Evolutionary conservation across 2,329 filamentous ascomycete species (phyloP), one percentile per base, ranked within the genome.

Genomic region (Penicillium thymicola): DNA sequence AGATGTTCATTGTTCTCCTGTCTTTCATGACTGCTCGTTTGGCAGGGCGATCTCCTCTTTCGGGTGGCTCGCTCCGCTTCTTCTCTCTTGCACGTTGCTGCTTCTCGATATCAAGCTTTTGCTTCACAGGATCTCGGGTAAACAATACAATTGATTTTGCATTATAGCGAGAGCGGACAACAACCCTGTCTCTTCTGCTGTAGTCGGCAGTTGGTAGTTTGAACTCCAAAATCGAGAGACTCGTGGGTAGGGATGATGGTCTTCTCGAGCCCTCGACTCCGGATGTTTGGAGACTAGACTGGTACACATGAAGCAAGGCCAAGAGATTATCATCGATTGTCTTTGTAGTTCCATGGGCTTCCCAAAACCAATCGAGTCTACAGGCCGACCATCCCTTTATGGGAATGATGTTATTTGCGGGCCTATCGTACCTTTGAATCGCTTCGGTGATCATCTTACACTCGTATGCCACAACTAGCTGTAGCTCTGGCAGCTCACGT

Each of bases 401-500:
- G 18, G 18, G 30, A 38, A 54, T 16, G 11, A 48, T 11, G 1
- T 18, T n/a, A n/a, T 54, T 43, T 2, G 21, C 23, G 6, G 45
- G 38, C 28, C 9, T 45, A 9, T 21, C 23, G 28, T 43, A 18
- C 16, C 36, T 10, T 5, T 34, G n/a, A 42, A 58, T 38, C 6
- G n/a, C 8, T 6, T 45, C 16, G 18, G 61, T 65, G 51, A 77
- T 58, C 6, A 57, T 51, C 3, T 61, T 62, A 51, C 74, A 78
- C 34, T 67, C 65, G 13, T 67, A 67, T 4, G 72, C 57, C 16
- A 78, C 58, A 21, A 78, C 58, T 14, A 69, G 47, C n/a, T 65
- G 67, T 25, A 79, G 55, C 9, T 67, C 66, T 3, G 74, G 75
- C 37, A 79, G 70, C 3, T 49, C 46, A 18, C 63, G 58, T 14